A percentile compares a stretch with the other conserved stretches of the same genome.
These are phyloP conservation scores for Gaeumannomyces sp. DNA, from an alignment of 2,329 filamentous ascomycete species.

Conservation along the genomic window DNA sequence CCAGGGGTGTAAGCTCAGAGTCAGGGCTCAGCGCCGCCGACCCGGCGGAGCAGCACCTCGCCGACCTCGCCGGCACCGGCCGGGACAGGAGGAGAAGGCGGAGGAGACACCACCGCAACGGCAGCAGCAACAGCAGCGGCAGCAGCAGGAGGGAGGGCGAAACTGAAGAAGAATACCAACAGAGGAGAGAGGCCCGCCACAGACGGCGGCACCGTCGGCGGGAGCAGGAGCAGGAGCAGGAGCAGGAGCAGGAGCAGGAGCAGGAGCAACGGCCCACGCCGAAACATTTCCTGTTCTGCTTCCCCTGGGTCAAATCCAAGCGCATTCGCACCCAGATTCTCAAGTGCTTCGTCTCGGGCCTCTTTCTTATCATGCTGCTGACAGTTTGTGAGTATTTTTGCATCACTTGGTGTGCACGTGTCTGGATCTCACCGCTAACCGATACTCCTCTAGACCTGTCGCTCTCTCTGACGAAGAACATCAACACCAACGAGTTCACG, in stretches of 20 bases:
- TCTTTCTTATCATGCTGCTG: constrained; percentile 53
- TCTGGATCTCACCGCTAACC: not conserved
- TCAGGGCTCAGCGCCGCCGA: constrained; percentile 32
- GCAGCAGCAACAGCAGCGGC: constrained; percentile 1
- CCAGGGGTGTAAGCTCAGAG: constrained; percentile 18
- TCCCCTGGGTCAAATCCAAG: constrained; percentile 49
- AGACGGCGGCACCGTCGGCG: constrained; percentile 3
- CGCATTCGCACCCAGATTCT: constrained; percentile 50
- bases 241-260: constrained; percentile 6
- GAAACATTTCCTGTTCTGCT: constrained; percentile 45
- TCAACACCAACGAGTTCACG: constrained; percentile 65
- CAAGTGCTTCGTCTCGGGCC: constrained; percentile 58
- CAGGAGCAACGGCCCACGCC: constrained; percentile 20
- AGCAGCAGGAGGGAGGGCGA: constrained; percentile 7
- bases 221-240: constrained; percentile 9
- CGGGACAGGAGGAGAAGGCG: constrained; percentile 25
- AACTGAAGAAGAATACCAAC: constrained; percentile 11
- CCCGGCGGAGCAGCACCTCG: constrained; percentile 42
- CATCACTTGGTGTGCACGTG: not conserved
- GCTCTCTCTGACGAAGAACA: constrained; percentile 59
- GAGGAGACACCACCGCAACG: constrained; percentile 1
- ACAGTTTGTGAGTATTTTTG: constrained; percentile 54
- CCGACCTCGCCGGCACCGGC: constrained; percentile 35
- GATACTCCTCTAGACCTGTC: constrained; percentile 54
- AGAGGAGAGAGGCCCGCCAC: constrained; percentile 3